Base-by-base conservation (phyloP, 2,329 filamentous ascomycete species). In the Calycina herbarum region DNA sequence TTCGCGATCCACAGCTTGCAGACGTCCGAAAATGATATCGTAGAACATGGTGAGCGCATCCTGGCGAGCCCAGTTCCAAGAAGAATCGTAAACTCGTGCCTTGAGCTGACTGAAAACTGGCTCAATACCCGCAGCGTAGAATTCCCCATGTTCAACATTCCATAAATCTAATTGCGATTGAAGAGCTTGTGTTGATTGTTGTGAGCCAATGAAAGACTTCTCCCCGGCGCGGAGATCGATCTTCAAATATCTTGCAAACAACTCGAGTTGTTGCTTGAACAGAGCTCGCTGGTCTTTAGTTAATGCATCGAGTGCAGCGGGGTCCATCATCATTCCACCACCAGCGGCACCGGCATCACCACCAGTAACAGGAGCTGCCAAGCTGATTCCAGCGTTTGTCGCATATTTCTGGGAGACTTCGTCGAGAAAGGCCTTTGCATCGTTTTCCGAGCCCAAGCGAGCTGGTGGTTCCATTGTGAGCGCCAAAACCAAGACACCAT, bases 261-360 rank as follows among this genome's bases (percentile, higher is more conserved):
- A 85, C 82, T 99, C 95, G 31, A 99, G 86, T 78, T 99, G 95
- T 77, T 99, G 94, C 85, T 98, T 98, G 88, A 98, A 98, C 1
- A 99, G 85, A 31, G 93, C 91, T 69, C 91, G 89, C 80, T 99
- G 95, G 76, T 98, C 95, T 79, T 98, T 98, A 75, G 95, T 99
- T 63, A 99, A 85, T 15, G 95, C 95, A 77, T 99, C 95, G 70
- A 99, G 90, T 62, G 95, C 95, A 48, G 94, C 95, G 8, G 95
- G 95, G 75, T 99, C 95, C 94, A 99, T 98, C 92, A 99, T 97
- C 95, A 99, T 98, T 76, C 94, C 94, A 70, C 86, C 91, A 64
- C 84, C 86, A 65, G 83, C 86, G 67, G 85, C 90, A 64, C 84
- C 89, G 63, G 88, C 90, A 67, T 86, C 86, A 69, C 92, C 93